These are phyloP conservation scores for Phylloporus sp. DNA, from an alignment of 768 basidiomycete genomes.

Conservation along the genomic window DNA sequence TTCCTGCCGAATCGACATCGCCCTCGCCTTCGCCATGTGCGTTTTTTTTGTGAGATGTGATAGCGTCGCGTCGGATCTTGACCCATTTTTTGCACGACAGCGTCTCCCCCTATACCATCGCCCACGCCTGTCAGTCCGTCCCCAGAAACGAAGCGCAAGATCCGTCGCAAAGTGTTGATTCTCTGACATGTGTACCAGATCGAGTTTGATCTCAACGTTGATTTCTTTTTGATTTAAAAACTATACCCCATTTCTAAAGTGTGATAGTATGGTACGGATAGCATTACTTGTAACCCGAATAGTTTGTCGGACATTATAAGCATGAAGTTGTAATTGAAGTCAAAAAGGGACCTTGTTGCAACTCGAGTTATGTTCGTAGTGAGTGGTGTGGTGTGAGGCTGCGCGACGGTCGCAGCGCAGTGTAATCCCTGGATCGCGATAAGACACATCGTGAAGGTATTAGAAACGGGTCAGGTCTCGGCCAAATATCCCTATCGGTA, in stretches of 20 bases:
- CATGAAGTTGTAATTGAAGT: constrained; percentile 4
- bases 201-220: constrained; percentile 1
- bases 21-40: constrained; percentile 8
- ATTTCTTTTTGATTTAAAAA: constrained; percentile 9
- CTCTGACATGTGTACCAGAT: constrained; percentile 13
- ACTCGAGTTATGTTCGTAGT: constrained; percentile 10
- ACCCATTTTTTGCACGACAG: neutral
- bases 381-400: neutral
- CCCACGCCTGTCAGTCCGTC: constrained; percentile 10
- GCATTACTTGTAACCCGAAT: constrained; percentile 19
- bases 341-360: constrained; percentile 4
- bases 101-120: constrained; percentile 4
- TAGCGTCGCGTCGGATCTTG: neutral
- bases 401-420: neutral
- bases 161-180: constrained; percentile 29
- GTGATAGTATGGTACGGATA: constrained; percentile 18
- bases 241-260: constrained; percentile 11
- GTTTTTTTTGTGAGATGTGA: neutral
- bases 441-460: constrained; percentile 12
- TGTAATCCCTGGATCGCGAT: neutral
- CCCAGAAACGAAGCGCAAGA: constrained; percentile 28
- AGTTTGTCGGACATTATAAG: constrained; percentile 13
- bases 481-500: constrained; percentile 60
- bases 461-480: constrained; percentile 69
- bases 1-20: neutral